Conservation (phyloP, 768 basidiomycete species). For the Collybia mongolica region DNA sequence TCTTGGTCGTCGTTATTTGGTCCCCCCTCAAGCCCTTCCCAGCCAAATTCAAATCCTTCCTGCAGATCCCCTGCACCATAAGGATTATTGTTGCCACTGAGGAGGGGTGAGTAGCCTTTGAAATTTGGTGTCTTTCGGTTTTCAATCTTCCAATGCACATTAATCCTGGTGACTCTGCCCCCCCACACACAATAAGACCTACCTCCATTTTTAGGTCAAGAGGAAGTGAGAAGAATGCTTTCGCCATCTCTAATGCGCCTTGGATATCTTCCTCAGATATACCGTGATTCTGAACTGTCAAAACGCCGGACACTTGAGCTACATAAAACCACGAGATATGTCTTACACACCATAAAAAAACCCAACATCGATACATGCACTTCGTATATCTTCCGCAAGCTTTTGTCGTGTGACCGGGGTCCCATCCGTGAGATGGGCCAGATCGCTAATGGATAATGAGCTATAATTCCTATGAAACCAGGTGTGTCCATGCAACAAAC, state of each 20-base stretch:
- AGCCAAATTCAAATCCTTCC: constrained; percentile 88
- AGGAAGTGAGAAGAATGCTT: constrained; percentile 68
- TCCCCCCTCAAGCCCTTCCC: constrained; percentile 44
- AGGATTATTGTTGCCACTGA: constrained; percentile 75
- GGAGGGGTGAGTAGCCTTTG: constrained; percentile 71
- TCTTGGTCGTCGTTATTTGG: constrained; percentile 17
- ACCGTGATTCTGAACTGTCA: constrained; percentile 74
- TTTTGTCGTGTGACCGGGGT: constrained; percentile 42
- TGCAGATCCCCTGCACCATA: constrained; percentile 83
- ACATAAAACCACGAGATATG: background rate
- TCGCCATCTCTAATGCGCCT: constrained; percentile 42
- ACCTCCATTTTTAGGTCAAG: constrained; percentile 67
- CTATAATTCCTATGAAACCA: background rate
- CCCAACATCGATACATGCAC: constrained; percentile 80
- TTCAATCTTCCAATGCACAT: constrained; percentile 49
- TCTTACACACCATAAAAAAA: constrained; percentile 72
- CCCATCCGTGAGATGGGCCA: constrained; percentile 22
- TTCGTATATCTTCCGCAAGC: constrained; percentile 58
- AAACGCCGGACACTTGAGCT: background rate
- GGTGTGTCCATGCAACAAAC: constrained; percentile 19
- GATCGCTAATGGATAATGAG: background rate
- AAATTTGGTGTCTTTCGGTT: constrained; percentile 68
- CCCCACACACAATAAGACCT: background rate
- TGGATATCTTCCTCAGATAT: constrained; percentile 55
- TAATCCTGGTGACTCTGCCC: background rate